These are phyloP conservation scores for Epipyxis sp. DNA, from an alignment of 108 stramenopile species.

Conservation along the genomic window DNA sequence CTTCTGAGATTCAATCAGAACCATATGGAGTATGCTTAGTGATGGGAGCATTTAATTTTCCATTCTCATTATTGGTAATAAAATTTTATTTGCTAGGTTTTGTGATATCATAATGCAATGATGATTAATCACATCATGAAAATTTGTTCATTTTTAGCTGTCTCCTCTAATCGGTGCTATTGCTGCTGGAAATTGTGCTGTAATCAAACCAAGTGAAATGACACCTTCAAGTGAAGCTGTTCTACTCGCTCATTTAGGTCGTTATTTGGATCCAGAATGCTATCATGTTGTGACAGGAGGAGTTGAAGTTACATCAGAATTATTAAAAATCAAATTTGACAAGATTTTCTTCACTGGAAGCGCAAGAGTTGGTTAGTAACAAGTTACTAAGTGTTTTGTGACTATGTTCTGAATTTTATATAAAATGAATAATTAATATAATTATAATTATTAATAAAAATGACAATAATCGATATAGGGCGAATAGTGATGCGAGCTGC, in stretches of 20 bases:
- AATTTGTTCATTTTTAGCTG: conserved; percentile 1
- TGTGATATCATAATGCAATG: not conserved
- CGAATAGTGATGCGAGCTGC: conserved; percentile 70
- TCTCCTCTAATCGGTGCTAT: conserved; percentile 64
- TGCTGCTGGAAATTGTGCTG: conserved; percentile 73
- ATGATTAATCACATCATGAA: no score
- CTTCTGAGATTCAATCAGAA: conserved; percentile 21
- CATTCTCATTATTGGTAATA: conserved; percentile 56
- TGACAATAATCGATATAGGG: no score
- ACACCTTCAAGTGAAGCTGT: conserved; percentile 47
- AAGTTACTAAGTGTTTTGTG: not conserved
- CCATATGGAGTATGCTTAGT: conserved; percentile 55
- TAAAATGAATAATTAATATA: not conserved
- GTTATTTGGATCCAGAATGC: conserved; percentile 61
- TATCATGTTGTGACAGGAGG: conserved; percentile 69
- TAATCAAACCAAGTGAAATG: conserved; percentile 76
- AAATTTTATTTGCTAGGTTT: not conserved
- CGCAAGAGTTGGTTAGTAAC: conserved; percentile 43
- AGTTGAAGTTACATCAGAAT: conserved; percentile 56
- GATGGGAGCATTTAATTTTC: conserved; percentile 80
- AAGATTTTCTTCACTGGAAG: conserved; percentile 80
- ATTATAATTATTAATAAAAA: no score
- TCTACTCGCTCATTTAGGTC: conserved; percentile 36
- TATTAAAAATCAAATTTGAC: conserved; percentile 65
- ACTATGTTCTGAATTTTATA: not conserved